phyloP scores from a whole-genome alignment of 306 rosid species.

The Glycine latifolia region DNA sequence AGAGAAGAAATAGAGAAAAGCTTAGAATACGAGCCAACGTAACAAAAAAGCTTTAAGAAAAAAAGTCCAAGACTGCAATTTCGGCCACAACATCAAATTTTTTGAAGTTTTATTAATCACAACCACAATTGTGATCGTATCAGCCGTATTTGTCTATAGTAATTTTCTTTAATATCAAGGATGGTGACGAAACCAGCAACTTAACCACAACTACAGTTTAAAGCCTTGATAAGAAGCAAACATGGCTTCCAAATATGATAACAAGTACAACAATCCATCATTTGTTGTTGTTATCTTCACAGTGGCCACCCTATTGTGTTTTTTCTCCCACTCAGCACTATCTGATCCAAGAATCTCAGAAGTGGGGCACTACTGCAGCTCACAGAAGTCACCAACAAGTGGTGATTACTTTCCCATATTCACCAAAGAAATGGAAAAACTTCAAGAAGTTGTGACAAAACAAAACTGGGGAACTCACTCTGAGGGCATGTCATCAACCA shows the following conservation, averaged over 20 bases:
- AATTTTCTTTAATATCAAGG: not conserved
- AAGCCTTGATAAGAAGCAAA: not conserved
- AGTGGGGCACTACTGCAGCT: constrained; percentile 4
- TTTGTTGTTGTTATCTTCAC: not conserved
- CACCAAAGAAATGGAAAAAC: not conserved
- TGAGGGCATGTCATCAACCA: not conserved
- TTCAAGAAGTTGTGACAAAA: not conserved
- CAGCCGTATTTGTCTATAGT: not conserved
- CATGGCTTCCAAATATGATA: not conserved
- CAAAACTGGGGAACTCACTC: constrained; percentile 8
- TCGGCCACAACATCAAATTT: not conserved
- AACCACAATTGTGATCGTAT: not conserved
- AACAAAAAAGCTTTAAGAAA: not conserved
- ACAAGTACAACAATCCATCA: not conserved
- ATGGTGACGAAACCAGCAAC: not conserved
- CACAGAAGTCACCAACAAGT: not conserved
- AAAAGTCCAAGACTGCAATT: not conserved
- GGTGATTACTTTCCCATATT: not conserved
- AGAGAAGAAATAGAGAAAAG: not conserved
- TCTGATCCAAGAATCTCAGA: constrained; percentile 33
- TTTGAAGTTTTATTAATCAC: not conserved
- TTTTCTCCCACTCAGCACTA: not conserved
- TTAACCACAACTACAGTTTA: not conserved
- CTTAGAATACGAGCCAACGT: not conserved
- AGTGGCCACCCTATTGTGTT: not conserved